These are phyloP conservation scores for Typha latifolia DNA, from an alignment of 176 grass and related monocot genomes.

Conservation along the genomic window DNA sequence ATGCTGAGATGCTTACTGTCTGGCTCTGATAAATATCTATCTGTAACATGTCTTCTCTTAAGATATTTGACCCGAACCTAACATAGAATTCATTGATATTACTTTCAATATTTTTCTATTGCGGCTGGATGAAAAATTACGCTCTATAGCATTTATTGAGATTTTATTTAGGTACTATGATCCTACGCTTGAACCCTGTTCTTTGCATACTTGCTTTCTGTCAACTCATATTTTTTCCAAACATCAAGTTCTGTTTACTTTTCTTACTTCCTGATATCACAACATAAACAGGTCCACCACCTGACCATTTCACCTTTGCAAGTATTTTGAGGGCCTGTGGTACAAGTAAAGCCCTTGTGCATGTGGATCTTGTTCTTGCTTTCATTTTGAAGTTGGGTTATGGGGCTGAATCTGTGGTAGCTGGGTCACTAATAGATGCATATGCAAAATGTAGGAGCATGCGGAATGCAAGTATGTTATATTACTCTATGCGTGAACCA, in stretches of 20 bases:
- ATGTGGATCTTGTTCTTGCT: conserved; percentile 45
- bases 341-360: conserved; percentile 15
- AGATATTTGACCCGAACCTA: too few species aligned
- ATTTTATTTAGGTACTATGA: too few species aligned
- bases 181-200: too few species aligned
- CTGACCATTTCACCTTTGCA: conserved; percentile 72
- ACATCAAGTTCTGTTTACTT: not conserved
- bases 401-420: conserved; percentile 31
- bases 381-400: conserved; percentile 59
- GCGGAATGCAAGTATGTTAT: conserved; percentile 34
- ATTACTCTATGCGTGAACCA: conserved; percentile 40
- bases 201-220: too few species aligned
- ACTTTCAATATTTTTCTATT: too few species aligned
- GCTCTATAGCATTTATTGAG: too few species aligned
- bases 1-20: not conserved
- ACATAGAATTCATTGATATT: too few species aligned
- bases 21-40: too few species aligned
- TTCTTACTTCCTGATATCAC: conserved; percentile 7
- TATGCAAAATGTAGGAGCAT: conserved; percentile 64
- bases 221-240: too few species aligned
- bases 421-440: conserved; percentile 57
- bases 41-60: too few species aligned
- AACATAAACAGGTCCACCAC: conserved; percentile 36
- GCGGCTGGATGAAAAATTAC: too few species aligned
- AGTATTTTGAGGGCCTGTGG: conserved; percentile 54